These are phyloP conservation scores for Plasmodium relictum DNA, from an alignment of 169 alveolate genomes.

Conservation along the genomic window DNA sequence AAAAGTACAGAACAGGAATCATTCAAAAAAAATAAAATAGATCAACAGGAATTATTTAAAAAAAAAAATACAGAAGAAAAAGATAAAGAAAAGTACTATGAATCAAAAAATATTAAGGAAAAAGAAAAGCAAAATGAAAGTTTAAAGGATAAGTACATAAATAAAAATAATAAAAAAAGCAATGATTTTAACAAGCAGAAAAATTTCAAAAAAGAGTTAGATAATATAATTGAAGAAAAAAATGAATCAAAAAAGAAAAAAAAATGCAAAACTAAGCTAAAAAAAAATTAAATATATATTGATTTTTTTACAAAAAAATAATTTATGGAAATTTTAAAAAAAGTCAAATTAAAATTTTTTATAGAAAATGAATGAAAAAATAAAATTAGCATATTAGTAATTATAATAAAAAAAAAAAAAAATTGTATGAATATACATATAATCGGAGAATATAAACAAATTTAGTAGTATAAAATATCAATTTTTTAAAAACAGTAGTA, in stretches of 20 bases:
- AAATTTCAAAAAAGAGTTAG: neutral
- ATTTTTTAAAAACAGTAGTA: no score
- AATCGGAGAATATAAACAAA: no score
- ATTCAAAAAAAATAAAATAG: neutral
- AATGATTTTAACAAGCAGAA: neutral
- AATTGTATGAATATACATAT: no score
- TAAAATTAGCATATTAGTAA: no score
- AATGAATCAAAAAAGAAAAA: neutral
- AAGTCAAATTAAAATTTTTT: no score
- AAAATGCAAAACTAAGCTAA: neutral
- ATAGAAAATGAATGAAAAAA: no score
- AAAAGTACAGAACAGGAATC: slow-evolving; percentile 2
- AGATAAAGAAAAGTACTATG: neutral
- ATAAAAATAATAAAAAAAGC: neutral
- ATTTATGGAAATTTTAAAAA: no score
- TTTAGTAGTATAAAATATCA: no score
- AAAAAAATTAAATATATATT: neutral
- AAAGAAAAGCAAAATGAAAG: slow-evolving; percentile 13
- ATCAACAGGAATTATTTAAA: neutral
- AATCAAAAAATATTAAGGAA: neutral
- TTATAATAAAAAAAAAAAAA: no score
- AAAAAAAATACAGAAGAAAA: neutral
- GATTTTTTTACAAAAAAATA: neutral
- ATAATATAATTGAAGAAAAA: neutral
- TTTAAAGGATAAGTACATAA: neutral